phyloP scores from a whole-genome alignment of 805 yeast species.

The Sugiyamaella qingdaonensis region DNA sequence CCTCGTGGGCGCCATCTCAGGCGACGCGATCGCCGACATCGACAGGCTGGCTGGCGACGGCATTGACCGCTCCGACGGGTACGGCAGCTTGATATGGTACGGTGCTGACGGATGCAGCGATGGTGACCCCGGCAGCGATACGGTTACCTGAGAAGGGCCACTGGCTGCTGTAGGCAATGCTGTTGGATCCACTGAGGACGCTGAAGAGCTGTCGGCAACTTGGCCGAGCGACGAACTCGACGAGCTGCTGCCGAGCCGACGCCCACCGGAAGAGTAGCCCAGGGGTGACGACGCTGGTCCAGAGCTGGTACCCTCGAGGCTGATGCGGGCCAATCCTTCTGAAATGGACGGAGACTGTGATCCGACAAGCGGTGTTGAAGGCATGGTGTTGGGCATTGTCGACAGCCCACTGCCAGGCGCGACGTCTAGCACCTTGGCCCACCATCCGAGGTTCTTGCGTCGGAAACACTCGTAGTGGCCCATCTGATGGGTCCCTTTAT shows the following conservation, averaged over 20 bases:
- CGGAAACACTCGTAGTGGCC: slow-evolving; percentile 92
- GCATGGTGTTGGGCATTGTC: slow-evolving; percentile 1
- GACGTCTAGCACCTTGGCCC: slow-evolving; percentile 14
- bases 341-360: not conserved
- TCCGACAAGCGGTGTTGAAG: not conserved
- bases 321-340: not conserved
- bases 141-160: slow-evolving; percentile 1
- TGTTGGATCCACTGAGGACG: not conserved
- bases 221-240: not conserved
- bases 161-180: not conserved
- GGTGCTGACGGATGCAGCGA: slow-evolving; percentile 8
- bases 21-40: slow-evolving; percentile 7
- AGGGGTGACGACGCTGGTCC: not conserved
- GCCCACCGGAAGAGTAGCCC: not conserved
- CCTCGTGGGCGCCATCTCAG: slow-evolving; percentile 8
- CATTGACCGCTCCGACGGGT: slow-evolving; percentile 15
- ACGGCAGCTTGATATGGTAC: slow-evolving; percentile 12
- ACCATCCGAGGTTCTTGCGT: slow-evolving; percentile 44
- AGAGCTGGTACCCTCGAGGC: not conserved
- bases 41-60: slow-evolving; percentile 20
- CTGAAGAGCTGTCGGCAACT: slow-evolving; percentile 2
- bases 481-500: slow-evolving; percentile 79
- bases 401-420: not conserved
- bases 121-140: slow-evolving; percentile 9
- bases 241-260: not conserved